Evolutionary conservation across 176 grass and related monocot species (phyloP), one percentile per base, ranked within the genome.

Genomic region (Avena insularis): DNA sequence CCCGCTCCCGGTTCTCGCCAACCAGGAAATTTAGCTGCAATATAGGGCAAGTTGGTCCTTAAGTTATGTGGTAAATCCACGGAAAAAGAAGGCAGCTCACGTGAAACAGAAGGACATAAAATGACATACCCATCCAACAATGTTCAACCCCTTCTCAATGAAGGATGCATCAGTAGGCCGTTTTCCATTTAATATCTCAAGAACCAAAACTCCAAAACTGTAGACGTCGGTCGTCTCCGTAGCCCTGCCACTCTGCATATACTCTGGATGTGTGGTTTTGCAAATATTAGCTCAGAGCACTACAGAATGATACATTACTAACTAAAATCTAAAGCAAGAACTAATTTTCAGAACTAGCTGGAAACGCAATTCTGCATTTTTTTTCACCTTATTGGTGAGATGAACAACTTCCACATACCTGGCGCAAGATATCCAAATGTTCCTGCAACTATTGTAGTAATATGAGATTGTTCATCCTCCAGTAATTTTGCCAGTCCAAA

Each of bases 391-490:
- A 57, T 35, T 54, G 79, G 27, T 71, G 50, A 33, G 70, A 86
- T 76, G 20, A 11, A 71, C 20, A 71, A 17, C 51, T 77, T 79
- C 79, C 9, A 25, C 88, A 81, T 90, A 99, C 97, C 97, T 91
- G 97, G 97, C 17, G 97, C 97, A 87, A 99, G 97, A 89, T 99
- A 99, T 47, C 97, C 97, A 91, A 99, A 99, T 86, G 97, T 99
- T 83, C 97, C 97, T 74, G 94, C 97, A 79, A 99, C 97, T 85
- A 99, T 99, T 56, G 97, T 99, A 79, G 97, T 99, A 74, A 99
- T 99, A 89, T 99, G 97, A 51, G 97, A 97, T 71, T 99, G 89
- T 86, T 99, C 97, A 67, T 99, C 97, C 83, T 96, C 94, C 38
- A 99, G 87, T 77, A 99, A 81, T 67, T 99, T 99, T 82, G 97